Percentiles rank a stretch among this genome's conserved stretches.
These are phyloP conservation scores for Cyclotella cryptica DNA, from an alignment of 108 stramenopile species.

Conservation along the genomic window DNA sequence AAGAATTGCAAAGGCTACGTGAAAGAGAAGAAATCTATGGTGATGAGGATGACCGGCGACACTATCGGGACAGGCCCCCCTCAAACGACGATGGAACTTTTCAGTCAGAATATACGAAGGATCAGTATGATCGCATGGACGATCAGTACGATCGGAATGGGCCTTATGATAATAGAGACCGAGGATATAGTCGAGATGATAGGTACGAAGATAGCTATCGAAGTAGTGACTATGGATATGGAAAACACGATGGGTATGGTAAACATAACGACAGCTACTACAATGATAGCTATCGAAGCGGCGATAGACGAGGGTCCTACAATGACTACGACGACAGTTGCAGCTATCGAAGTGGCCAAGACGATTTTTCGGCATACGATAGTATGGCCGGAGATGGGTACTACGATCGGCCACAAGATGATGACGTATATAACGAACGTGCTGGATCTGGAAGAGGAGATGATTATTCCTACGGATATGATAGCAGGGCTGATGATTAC, in stretches of 20 bases:
- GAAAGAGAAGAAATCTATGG: neutral
- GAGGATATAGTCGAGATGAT: conserved; percentile 19
- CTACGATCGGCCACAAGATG: conserved; percentile 7
- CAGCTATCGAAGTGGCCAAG: conserved; percentile 22
- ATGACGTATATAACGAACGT: conserved; percentile 9
- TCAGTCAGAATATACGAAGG: conserved; percentile 2
- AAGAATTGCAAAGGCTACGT: conserved; percentile 1
- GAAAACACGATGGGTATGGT: conserved; percentile 7
- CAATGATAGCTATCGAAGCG: conserved; percentile 1
- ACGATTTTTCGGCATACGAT: conserved; percentile 15
- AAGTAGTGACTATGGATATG: conserved; percentile 13
- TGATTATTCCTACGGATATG: conserved; percentile 16
- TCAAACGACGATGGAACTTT: conserved; percentile 10
- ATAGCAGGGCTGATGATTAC: conserved; percentile 18
- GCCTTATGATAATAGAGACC: conserved; percentile 16
- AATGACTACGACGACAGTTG: conserved; percentile 8
- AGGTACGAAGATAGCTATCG: conserved; percentile 21
- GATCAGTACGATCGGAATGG: conserved; percentile 18
- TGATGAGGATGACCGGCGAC: neutral
- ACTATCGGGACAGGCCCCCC: neutral
- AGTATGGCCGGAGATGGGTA: conserved; percentile 16
- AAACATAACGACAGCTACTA: conserved; percentile 18
- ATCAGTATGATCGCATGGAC: conserved; percentile 19
- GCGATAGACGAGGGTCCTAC: neutral
- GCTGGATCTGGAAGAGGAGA: neutral